Conservation (phyloP, 2,329 filamentous ascomycete species). For the Verticillium longisporum region DNA sequence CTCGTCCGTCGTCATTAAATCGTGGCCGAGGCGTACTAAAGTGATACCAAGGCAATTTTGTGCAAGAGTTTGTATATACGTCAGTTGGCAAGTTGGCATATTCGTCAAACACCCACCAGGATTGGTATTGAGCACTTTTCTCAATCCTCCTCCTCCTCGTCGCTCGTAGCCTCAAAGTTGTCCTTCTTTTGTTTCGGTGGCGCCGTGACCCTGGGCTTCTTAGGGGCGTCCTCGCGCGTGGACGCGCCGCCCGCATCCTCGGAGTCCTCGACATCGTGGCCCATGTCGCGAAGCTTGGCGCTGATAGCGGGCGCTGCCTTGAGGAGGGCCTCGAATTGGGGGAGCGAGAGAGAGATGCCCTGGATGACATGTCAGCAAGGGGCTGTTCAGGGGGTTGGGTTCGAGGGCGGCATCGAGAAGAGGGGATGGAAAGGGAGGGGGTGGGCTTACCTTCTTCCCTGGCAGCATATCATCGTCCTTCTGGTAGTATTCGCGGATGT, state of each 20-base stretch:
- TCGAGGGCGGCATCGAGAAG: neutral
- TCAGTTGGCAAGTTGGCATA: neutral
- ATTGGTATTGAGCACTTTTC: neutral
- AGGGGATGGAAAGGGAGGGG: neutral
- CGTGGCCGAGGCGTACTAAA: neutral
- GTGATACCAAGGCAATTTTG: neutral
- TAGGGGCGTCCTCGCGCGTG: conserved; percentile 19
- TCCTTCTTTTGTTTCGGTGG: conserved; percentile 33
- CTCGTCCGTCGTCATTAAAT: neutral
- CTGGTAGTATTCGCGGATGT: conserved; percentile 84
- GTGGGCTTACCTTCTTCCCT: conserved; percentile 71
- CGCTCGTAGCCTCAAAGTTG: conserved; percentile 59
- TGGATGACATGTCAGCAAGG: conserved; percentile 20
- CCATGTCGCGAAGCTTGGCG: conserved; percentile 41
- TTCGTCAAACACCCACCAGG: neutral
- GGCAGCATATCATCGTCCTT: conserved; percentile 72
- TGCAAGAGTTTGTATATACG: neutral
- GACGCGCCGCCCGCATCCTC: conserved; percentile 22
- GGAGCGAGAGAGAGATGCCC: conserved; percentile 60
- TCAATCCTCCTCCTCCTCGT: conserved; percentile 45
- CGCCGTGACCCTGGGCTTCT: conserved; percentile 15
- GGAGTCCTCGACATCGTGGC: conserved; percentile 32
- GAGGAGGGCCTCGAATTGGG: conserved; percentile 55
- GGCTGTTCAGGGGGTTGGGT: neutral
- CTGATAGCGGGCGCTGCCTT: conserved; percentile 53